A percentile compares a stretch with the other conserved stretches of the same genome.
Evolutionary conservation across 805 yeast genomes (phyloP).

Genomic region (Metschnikowia lochheadii): DNA sequence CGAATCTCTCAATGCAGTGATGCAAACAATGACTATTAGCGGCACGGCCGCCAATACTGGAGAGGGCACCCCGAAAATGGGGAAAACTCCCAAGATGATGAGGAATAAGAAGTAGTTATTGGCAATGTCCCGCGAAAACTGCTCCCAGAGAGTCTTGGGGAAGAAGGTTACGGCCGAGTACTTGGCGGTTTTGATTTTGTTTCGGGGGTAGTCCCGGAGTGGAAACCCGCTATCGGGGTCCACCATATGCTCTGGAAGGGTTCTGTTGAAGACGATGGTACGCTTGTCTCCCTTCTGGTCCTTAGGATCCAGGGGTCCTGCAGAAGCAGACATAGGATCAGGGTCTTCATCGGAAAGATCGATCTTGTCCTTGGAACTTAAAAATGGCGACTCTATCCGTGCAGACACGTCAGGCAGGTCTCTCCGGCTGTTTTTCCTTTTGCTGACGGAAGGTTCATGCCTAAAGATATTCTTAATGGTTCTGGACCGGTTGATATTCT

Average conservation of each 20-base stretch:
- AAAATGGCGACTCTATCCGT: not conserved
- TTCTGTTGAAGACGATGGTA: slow-evolving; percentile 44
- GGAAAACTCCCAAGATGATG: slow-evolving; percentile 47
- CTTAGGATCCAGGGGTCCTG: slow-evolving; percentile 22
- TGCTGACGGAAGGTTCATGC: slow-evolving; percentile 16
- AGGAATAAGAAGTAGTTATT: slow-evolving; percentile 54
- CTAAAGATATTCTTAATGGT: slow-evolving; percentile 47
- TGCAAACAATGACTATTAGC: slow-evolving; percentile 67
- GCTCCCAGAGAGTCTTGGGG: slow-evolving; percentile 52
- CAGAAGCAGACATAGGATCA: not conserved
- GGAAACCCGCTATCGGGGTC: slow-evolving; percentile 36
- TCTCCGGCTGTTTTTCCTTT: not conserved
- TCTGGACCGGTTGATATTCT: slow-evolving; percentile 50
- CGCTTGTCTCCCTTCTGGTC: slow-evolving; percentile 22
- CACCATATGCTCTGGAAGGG: slow-evolving; percentile 53
- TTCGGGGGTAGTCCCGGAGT: slow-evolving; percentile 42
- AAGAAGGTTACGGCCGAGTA: slow-evolving; percentile 56
- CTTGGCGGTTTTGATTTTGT: slow-evolving; percentile 60
- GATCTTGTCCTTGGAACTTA: slow-evolving; percentile 1
- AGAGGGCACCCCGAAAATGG: slow-evolving; percentile 66
- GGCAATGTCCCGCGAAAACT: slow-evolving; percentile 53
- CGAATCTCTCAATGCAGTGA: slow-evolving; percentile 75
- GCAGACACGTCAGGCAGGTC: slow-evolving; percentile 15
- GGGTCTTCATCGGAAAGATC: slow-evolving; percentile 20
- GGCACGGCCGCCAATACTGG: slow-evolving; percentile 81